Base-by-base conservation (phyloP, 129 eudicot genomes). In the Mikania micrantha region DNA sequence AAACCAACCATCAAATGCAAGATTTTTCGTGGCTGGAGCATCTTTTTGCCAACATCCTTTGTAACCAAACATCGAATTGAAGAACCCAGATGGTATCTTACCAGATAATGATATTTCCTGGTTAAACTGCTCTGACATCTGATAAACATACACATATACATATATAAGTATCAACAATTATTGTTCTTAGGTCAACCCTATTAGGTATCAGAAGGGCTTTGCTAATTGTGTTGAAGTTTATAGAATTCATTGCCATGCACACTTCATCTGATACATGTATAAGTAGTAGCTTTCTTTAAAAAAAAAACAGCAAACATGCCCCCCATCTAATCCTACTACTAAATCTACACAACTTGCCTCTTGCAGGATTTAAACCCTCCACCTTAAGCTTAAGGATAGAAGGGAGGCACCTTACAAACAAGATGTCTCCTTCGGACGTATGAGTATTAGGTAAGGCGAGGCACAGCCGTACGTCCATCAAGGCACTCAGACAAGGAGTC, bases 81-180 rank as follows among this genome's bases (percentile, higher is more conserved):
- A 89, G 47, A 72, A 57, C 53, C 99, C 99, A 6, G 96, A 84
- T 68, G 99, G 99, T 74, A 94, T 90, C 82, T 90, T 94, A n/a
- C 99, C 97, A 2, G 99, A 79, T 67, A 94, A 64, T 0, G 93
- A 77, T 21, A 87, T 32, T 6, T 87, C 97, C 70, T 86, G 97
- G 74, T 94, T 94, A 57, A 89, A 89, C 40, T 84, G 96, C 83
- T 87, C 97, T 35, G 97, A 85, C 99, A 94, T 94, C 99, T 94
- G 86, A 40, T 76, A 27, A 9, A 60, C 39, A 45, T n/a, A 57
- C 32, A 27, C 16, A 50, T 4, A 50, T 13, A 50, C 19, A 53
- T 28, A 57, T 42, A 10, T 29, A 42, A 41, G 54, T 58, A 73
- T 49, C 15, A 25, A 0, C 45, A 63, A 38, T 10, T 71, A 64